Evolutionary conservation across 768 basidiomycete species (phyloP).

Genomic region (Lactarius indigo): DNA sequence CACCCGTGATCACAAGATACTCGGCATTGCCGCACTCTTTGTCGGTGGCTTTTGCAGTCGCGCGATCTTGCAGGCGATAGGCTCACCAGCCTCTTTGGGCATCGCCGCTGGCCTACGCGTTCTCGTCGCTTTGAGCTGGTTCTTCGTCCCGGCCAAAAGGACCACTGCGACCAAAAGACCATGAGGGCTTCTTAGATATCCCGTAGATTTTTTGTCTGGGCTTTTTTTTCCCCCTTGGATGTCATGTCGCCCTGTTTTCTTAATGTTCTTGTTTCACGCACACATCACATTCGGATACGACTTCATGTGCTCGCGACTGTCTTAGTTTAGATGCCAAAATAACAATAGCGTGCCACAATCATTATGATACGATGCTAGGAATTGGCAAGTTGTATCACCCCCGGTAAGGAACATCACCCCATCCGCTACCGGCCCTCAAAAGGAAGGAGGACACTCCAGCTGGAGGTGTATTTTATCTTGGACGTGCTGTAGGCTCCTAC

Average conservation of each 20-base stretch:
- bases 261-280: background rate
- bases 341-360: background rate
- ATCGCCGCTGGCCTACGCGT: conserved; percentile 61
- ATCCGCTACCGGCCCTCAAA: conserved; percentile 27
- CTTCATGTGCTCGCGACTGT: background rate
- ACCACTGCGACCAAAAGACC: background rate
- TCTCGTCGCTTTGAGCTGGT: conserved; percentile 60
- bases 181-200: background rate
- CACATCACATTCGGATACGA: background rate
- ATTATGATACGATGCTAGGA: background rate
- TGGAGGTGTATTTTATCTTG: conserved; percentile 32
- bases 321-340: background rate
- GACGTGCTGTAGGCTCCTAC: conserved; percentile 41
- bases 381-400: conserved; percentile 30
- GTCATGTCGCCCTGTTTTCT: no score
- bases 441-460: conserved; percentile 37
- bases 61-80: conserved; percentile 55
- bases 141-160: conserved; percentile 52
- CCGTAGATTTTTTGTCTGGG: background rate
- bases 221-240: background rate
- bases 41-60: conserved; percentile 69
- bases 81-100: conserved; percentile 62
- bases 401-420: conserved; percentile 40
- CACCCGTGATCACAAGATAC: conserved; percentile 67
- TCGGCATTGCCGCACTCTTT: conserved; percentile 68